A percentile compares a stretch with the other conserved stretches of the same genome.
phyloP scores from a whole-genome alignment of 2,329 filamentous ascomycete genomes.

The Exutisphaerella laricina region DNA sequence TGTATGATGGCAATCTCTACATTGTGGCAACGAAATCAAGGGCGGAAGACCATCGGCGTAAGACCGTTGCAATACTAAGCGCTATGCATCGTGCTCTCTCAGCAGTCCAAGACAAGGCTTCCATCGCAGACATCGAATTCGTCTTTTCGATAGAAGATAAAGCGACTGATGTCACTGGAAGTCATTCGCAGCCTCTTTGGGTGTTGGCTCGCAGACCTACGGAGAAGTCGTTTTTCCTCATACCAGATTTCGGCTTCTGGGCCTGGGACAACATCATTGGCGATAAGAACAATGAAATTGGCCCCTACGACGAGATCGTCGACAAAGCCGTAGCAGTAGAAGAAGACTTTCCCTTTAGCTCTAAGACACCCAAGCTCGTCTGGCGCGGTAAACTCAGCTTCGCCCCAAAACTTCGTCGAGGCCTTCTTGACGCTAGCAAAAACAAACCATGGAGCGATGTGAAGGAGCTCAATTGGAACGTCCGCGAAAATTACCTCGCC shows the following conservation, averaged over 20 bases:
- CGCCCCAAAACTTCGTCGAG: constrained; percentile 25
- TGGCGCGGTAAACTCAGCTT: constrained; percentile 31
- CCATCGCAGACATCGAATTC: constrained; percentile 47
- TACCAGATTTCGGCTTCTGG: constrained; percentile 52
- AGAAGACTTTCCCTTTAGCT: constrained; percentile 14
- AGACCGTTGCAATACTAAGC: constrained; percentile 33
- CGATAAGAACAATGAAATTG: constrained; percentile 26
- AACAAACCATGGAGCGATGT: constrained; percentile 37
- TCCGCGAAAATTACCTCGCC: constrained; percentile 19
- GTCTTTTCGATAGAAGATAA: constrained; percentile 46
- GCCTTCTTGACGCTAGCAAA: constrained; percentile 28
- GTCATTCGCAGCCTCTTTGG: constrained; percentile 37
- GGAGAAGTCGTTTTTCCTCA: constrained; percentile 43
- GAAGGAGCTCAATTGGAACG: constrained; percentile 24
- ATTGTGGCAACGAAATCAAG: constrained; percentile 25
- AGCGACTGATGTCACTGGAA: constrained; percentile 23
- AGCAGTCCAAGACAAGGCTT: constrained; percentile 32
- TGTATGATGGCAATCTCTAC: constrained; percentile 34
- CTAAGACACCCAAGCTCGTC: constrained; percentile 26
- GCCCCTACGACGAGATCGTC: constrained; percentile 30
- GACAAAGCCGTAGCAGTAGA: constrained; percentile 32
- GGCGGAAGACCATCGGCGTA: constrained; percentile 24
- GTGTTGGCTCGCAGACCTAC: constrained; percentile 24
- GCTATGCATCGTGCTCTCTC: constrained; percentile 46
- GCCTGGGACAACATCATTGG: constrained; percentile 47